Conservation (phyloP, 306 rosid genomes). For the Gastrolobium bilobum region DNA sequence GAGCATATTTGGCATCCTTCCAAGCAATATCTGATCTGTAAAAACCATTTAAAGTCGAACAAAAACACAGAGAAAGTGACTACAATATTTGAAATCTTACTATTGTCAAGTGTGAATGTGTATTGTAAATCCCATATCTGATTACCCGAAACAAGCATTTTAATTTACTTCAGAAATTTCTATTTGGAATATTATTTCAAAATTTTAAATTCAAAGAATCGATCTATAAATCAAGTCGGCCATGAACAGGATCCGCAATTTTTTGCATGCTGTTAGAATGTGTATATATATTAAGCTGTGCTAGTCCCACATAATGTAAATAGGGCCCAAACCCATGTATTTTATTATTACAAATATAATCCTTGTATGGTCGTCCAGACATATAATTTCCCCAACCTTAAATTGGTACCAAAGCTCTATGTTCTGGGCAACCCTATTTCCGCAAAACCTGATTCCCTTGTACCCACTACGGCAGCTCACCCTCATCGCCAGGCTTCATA, state of each 20-base stretch:
- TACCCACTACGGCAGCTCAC: too few relatives aligned
- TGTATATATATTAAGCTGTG: too few relatives aligned
- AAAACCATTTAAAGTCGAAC: conserved; percentile 33
- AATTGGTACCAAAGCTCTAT: too few relatives aligned
- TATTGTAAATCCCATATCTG: neutral
- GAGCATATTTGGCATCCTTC: conserved; percentile 99
- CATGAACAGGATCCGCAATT: neutral
- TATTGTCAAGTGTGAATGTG: neutral
- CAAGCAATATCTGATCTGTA: conserved; percentile 97
- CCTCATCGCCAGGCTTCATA: too few relatives aligned
- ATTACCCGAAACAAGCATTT: neutral
- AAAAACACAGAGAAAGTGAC: neutral
- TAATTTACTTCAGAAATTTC: neutral
- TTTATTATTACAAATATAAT: too few relatives aligned
- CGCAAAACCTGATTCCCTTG: too few relatives aligned
- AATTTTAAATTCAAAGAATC: neutral
- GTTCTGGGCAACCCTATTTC: too few relatives aligned
- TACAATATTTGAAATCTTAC: neutral
- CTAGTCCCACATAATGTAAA: too few relatives aligned
- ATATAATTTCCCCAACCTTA: too few relatives aligned
- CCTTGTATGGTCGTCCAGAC: too few relatives aligned
- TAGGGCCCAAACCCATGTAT: too few relatives aligned
- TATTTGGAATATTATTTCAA: neutral
- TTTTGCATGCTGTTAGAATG: neutral
- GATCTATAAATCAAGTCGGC: neutral